phyloP scores from a whole-genome alignment of 768 basidiomycete species.

The Thelephora ganbajun region DNA sequence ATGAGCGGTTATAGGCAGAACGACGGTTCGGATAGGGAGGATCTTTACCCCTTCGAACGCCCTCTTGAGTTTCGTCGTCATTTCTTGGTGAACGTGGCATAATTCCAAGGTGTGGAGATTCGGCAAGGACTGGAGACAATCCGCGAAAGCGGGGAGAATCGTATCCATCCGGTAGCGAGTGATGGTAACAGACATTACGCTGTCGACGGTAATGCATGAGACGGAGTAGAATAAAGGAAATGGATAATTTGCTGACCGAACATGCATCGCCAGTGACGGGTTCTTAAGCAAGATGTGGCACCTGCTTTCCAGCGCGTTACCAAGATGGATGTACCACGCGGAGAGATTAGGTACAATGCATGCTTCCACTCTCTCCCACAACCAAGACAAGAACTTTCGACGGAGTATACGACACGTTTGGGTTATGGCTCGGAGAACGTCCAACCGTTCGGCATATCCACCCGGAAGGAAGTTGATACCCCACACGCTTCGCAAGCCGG shows the following conservation, averaged over 20 bases:
- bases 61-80: neutral
- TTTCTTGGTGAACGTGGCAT: neutral
- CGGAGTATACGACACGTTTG: neutral
- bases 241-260: neutral
- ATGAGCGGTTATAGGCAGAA: neutral
- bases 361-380: neutral
- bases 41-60: neutral
- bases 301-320: neutral
- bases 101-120: neutral
- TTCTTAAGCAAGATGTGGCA: neutral
- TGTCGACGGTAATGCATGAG: neutral
- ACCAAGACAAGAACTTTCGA: neutral
- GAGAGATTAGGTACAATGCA: neutral
- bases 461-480: too few species aligned
- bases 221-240: neutral
- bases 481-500: too few species aligned
- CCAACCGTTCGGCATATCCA: neutral
- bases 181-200: neutral
- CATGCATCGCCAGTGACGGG: neutral
- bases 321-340: neutral
- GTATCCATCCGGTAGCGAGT: neutral
- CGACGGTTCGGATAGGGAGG: neutral
- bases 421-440: neutral
- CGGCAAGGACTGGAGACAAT: neutral
- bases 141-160: neutral